Evolutionary conservation across 352 stramenopile genomes (phyloP).

Genomic region (Pythium dissimile): DNA sequence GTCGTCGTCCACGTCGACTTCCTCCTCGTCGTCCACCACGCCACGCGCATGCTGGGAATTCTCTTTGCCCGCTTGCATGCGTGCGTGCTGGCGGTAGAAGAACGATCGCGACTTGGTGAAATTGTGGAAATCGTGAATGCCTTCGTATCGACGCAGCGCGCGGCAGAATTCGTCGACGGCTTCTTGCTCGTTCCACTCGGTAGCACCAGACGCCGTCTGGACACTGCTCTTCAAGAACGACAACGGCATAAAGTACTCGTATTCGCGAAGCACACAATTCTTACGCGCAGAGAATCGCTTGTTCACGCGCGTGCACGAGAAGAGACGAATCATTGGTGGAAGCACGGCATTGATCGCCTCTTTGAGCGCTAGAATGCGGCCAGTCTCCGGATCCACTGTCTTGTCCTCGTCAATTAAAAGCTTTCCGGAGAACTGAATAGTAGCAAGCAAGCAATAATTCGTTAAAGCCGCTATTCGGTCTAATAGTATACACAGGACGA

Average conservation of each 20-base stretch:
- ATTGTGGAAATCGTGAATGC: constrained; percentile 91
- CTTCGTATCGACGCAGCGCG: constrained; percentile 66
- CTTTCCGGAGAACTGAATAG: constrained; percentile 79
- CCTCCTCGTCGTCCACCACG: constrained; percentile 16
- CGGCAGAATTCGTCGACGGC: constrained; percentile 44
- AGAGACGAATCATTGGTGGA: constrained; percentile 79
- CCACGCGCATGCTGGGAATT: too few relatives aligned
- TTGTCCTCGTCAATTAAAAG: constrained; percentile 79
- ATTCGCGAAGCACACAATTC: constrained; percentile 86
- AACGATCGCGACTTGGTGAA: constrained; percentile 81
- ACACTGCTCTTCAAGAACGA: constrained; percentile 59
- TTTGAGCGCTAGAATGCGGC: constrained; percentile 52
- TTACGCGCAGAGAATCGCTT: constrained; percentile 88
- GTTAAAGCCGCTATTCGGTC: neutral
- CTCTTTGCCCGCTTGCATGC: constrained; percentile 25
- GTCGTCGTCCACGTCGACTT: constrained; percentile 6
- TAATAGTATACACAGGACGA: neutral
- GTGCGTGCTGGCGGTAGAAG: constrained; percentile 71
- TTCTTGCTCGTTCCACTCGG: constrained; percentile 34
- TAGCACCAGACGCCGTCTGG: neutral
- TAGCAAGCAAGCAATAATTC: neutral
- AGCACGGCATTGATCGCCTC: constrained; percentile 77
- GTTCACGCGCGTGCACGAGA: constrained; percentile 85
- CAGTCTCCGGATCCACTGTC: constrained; percentile 48
- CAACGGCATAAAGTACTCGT: constrained; percentile 90